Percentiles rank a stretch among this genome's conserved stretches.
phyloP scores from a whole-genome alignment of 306 rosid genomes.

The Rosa multiflora region DNA sequence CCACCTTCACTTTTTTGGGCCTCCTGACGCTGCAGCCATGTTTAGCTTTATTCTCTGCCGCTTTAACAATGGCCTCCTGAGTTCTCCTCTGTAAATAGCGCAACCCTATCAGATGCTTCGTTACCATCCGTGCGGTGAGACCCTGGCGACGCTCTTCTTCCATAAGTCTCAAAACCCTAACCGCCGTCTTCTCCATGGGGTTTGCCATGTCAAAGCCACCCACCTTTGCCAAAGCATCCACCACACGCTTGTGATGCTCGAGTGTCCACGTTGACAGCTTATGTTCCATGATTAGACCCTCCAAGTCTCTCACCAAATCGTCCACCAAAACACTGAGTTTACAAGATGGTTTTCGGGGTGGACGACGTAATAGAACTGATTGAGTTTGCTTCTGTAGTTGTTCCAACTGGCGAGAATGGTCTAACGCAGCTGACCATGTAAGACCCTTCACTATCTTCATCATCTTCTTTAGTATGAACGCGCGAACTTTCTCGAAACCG shows the following conservation, averaged over 20 bases:
- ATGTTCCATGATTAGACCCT: background rate
- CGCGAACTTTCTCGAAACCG: background rate
- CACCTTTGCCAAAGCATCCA: background rate
- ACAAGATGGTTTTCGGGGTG: background rate
- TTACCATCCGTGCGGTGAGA: background rate
- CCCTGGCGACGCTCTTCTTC: slow-evolving; percentile 1
- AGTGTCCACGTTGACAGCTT: background rate
- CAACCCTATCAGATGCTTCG: background rate
- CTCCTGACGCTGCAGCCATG: background rate
- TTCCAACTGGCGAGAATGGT: background rate
- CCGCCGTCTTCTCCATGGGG: background rate
- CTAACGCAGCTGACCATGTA: background rate
- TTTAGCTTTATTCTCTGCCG: background rate
- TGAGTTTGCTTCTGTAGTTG: background rate
- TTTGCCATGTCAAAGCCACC: background rate
- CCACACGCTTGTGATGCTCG: background rate
- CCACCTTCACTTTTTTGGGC: background rate
- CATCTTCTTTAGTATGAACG: background rate
- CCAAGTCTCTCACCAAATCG: background rate
- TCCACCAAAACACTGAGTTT: background rate
- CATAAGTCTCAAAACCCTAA: background rate
- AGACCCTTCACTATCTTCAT: background rate
- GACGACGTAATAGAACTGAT: background rate
- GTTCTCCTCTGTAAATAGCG: background rate
- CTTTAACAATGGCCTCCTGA: background rate